These are phyloP conservation scores for Erodium texanum DNA, from an alignment of 441 rosid species.

Conservation along the genomic window DNA sequence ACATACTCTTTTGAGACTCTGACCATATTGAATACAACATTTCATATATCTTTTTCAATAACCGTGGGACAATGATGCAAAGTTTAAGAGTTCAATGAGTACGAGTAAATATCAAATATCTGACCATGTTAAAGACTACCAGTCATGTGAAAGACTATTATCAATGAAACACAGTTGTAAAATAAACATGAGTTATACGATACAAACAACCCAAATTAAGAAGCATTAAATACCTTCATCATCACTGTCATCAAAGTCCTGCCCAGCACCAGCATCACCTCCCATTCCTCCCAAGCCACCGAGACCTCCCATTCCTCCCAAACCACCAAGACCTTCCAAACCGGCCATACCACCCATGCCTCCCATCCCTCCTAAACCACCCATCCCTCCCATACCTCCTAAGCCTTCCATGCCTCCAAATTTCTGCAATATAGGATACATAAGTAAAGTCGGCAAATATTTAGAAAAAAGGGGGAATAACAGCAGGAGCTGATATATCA, in stretches of 20 bases:
- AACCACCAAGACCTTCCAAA: constrained; percentile 9
- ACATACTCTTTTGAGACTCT: not conserved
- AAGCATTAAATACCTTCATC: constrained; percentile 57
- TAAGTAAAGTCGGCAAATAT: not conserved
- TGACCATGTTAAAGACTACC: too few relatives aligned
- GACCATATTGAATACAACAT: not conserved
- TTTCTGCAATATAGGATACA: constrained; percentile 27
- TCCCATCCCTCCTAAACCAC: not conserved
- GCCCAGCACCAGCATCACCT: not conserved
- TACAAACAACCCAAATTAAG: not conserved
- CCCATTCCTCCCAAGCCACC: constrained; percentile 4
- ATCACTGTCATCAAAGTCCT: constrained; percentile 66
- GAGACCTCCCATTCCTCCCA: not conserved
- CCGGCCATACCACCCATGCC: constrained; percentile 21
- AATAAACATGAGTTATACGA: not conserved
- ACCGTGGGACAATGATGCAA: not conserved
- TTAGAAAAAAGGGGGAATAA: not conserved
- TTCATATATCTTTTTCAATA: not conserved
- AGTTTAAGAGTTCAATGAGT: not conserved
- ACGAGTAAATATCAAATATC: not conserved
- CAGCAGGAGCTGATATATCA: not conserved
- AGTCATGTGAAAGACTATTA: not conserved
- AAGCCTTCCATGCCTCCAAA: constrained; percentile 28
- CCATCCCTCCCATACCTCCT: too few relatives aligned
- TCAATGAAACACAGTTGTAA: not conserved